Base-by-base conservation (phyloP, 1,139 yeast genomes). In the Casaregolazyma suthepensis region DNA sequence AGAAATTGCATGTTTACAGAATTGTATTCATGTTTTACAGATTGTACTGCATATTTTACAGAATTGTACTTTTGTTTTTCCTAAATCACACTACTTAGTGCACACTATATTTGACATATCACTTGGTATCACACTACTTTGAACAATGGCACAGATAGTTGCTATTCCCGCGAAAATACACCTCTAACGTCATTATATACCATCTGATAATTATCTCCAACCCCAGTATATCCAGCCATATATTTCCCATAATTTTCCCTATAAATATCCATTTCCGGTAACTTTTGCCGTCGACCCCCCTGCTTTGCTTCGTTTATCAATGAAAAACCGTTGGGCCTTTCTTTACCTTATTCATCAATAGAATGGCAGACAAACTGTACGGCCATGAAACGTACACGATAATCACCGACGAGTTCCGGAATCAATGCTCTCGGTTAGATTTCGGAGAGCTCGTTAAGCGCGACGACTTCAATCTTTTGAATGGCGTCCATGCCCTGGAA, bases 401-500 rank as follows among this genome's bases (percentile, higher is more conserved):
- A 23, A 46, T 51, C 19, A 50, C 57, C 19, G 57, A 52, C 46
- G 43, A 43, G 37, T 43, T 46, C 26, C 20, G 10, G 23, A 17
- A 31, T 13, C 37, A 23, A 22, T 45, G 43, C 50, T 52, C 53
- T 53, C 59, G 59, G 48, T 57, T 71, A 31, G 55, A 50, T 23
- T 61, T 61, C 12, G 72, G 72, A 17, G 65, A 67, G 50, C 58
- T 71, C 19, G 66, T 61, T 7, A 59, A 59, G 26, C 59, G 59
- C 10, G 63, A 65, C 1, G 61, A 59, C 12, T 68, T 70, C 51
- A 59, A 59, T 38, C 63, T 72, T 43, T 58, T 59, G 48, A 63
- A 66, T 40, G 70, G 73, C 3, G 67, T 72, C 40, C 69, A 70
- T 44, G 73, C 75, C 3, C 61, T 71, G 52, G 75, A 72, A 61